Evolutionary conservation across 257 asterid genomes (phyloP).

Genomic region (Cynanchum wilfordii): DNA sequence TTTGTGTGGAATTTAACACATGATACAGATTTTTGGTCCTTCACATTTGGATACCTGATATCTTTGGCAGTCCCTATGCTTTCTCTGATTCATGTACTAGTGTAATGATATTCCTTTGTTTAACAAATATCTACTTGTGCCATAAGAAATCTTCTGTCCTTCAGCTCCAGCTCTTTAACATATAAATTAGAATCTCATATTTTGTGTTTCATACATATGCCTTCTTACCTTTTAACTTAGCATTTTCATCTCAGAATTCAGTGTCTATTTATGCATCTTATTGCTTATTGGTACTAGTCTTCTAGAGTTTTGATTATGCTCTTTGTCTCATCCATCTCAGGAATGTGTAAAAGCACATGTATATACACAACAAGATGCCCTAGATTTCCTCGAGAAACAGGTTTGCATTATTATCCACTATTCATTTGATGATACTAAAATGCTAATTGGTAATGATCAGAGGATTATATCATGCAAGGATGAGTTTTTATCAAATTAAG

Average conservation of each 20-base stretch:
- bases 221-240: neutral
- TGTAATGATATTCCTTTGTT: neutral
- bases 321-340: conserved; percentile 33
- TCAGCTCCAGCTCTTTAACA: neutral
- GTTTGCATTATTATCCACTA: conserved; percentile 24
- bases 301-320: neutral
- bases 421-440: neutral
- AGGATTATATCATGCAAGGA: neutral
- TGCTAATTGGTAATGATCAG: neutral
- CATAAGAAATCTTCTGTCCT: neutral
- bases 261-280: neutral
- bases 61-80: neutral
- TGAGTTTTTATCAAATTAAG: neutral
- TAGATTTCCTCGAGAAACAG: conserved; percentile 77
- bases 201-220: neutral
- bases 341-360: conserved; percentile 65
- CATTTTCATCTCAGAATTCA: neutral
- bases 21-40: too few relatives aligned
- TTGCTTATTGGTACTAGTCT: neutral
- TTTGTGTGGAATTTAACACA: too few relatives aligned
- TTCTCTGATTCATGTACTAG: neutral
- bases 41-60: neutral
- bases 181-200: neutral
- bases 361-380: conserved; percentile 66
- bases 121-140: neutral